A percentile compares a stretch with the other conserved stretches of the same genome.
These are phyloP conservation scores for Dactylellina haptotyla DNA, from an alignment of 2,329 filamentous ascomycete genomes.

Conservation along the genomic window DNA sequence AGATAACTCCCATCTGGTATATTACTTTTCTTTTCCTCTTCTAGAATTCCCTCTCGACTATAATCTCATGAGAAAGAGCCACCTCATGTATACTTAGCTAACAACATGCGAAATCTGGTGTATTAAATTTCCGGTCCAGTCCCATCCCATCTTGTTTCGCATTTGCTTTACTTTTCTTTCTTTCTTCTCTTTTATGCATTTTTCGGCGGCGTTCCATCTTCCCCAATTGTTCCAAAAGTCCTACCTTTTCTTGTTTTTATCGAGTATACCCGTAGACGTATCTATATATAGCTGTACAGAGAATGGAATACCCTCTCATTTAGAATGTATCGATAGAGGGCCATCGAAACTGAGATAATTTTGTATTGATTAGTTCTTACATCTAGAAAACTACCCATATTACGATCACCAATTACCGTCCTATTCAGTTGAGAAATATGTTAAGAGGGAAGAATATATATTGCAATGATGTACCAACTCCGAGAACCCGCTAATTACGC, in stretches of 20 bases:
- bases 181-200: conserved; percentile 2
- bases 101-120: conserved; percentile 3
- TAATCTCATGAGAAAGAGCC: not conserved
- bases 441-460: too few species aligned
- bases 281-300: conserved; percentile 4
- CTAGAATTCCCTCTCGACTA: not conserved
- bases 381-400: too few species aligned
- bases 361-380: too few species aligned
- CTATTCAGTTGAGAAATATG: too few species aligned
- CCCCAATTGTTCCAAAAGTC: not conserved
- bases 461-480: too few species aligned
- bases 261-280: conserved; percentile 25
- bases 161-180: not conserved
- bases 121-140: not conserved
- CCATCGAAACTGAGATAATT: too few species aligned
- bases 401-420: not conserved
- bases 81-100: conserved; percentile 3
- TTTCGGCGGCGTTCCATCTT: conserved; percentile 10
- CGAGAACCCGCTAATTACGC: too few species aligned
- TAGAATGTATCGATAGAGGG: not conserved
- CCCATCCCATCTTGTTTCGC: not conserved
- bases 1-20: not conserved
- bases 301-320: too few species aligned
- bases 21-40: not conserved
- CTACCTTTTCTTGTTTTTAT: not conserved